These are phyloP conservation scores for Nakazawaea laoshanensis DNA, from an alignment of 805 yeast genomes.

Conservation along the genomic window DNA sequence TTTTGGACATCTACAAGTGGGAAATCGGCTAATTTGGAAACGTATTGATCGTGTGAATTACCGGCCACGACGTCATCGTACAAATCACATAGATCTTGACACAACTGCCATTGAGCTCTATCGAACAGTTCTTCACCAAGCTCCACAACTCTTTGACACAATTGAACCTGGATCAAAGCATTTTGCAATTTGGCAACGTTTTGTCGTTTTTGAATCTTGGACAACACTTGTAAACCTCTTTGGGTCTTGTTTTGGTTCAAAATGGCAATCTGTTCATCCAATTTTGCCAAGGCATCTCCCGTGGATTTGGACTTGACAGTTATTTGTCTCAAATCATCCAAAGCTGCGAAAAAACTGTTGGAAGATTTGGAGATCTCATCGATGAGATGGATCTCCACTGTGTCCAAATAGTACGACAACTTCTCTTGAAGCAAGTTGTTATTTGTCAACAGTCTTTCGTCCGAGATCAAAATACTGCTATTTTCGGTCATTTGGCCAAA, in stretches of 20 bases:
- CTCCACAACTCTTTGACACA: slow-evolving; percentile 35
- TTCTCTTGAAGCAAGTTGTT: slow-evolving; percentile 63
- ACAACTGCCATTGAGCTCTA: slow-evolving; percentile 37
- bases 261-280: slow-evolving; percentile 35
- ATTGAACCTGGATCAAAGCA: slow-evolving; percentile 45
- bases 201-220: slow-evolving; percentile 40
- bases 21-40: too few species aligned
- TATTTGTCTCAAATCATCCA: slow-evolving; percentile 68
- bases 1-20: too few species aligned
- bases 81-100: slow-evolving; percentile 50
- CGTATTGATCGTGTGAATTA: slow-evolving; percentile 16
- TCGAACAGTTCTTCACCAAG: slow-evolving; percentile 38
- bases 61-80: slow-evolving; percentile 56
- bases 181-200: slow-evolving; percentile 60
- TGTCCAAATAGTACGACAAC: slow-evolving; percentile 74
- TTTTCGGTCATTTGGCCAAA: slow-evolving; percentile 69
- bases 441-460: slow-evolving; percentile 34
- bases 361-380: slow-evolving; percentile 81
- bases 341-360: slow-evolving; percentile 73
- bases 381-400: slow-evolving; percentile 74
- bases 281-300: slow-evolving; percentile 32
- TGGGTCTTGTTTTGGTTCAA: slow-evolving; percentile 42
- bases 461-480: slow-evolving; percentile 31
- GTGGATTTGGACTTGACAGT: slow-evolving; percentile 46
- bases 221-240: slow-evolving; percentile 40